Conservation (phyloP, 345 rosid species). For the Salix caprea region DNA sequence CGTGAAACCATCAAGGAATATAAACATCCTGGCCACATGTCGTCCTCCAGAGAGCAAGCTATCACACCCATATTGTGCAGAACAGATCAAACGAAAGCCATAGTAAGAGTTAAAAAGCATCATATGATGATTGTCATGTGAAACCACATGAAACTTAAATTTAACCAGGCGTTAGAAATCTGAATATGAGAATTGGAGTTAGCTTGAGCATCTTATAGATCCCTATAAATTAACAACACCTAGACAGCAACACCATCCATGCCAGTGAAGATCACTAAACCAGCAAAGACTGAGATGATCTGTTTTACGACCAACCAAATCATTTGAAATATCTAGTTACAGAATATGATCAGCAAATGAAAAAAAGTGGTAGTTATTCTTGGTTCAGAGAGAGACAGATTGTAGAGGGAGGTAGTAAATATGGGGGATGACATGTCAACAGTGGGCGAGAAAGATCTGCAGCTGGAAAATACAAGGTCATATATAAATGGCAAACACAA, state of each 20-base stretch:
- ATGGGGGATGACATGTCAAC: background rate
- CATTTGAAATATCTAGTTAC: background rate
- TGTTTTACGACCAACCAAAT: background rate
- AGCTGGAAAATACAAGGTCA: background rate
- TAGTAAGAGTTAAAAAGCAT: background rate
- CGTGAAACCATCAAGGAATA: background rate
- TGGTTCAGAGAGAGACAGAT: background rate
- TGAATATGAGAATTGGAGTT: background rate
- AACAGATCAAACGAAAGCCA: background rate
- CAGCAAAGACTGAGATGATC: background rate
- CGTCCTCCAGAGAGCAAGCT: background rate
- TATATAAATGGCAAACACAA: no score
- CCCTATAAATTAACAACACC: background rate
- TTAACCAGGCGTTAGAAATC: background rate
- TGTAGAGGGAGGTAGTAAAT: background rate
- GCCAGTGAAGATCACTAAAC: background rate
- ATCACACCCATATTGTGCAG: background rate
- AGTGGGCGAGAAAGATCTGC: background rate
- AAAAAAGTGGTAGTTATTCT: background rate
- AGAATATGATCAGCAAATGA: background rate
- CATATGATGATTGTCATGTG: background rate
- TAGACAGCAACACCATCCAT: background rate
- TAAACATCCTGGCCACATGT: background rate
- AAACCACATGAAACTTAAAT: background rate
- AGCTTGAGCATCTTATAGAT: background rate